Base-by-base conservation (phyloP, 2,329 filamentous ascomycete species). In the Phyllosticta ampelicida region DNA sequence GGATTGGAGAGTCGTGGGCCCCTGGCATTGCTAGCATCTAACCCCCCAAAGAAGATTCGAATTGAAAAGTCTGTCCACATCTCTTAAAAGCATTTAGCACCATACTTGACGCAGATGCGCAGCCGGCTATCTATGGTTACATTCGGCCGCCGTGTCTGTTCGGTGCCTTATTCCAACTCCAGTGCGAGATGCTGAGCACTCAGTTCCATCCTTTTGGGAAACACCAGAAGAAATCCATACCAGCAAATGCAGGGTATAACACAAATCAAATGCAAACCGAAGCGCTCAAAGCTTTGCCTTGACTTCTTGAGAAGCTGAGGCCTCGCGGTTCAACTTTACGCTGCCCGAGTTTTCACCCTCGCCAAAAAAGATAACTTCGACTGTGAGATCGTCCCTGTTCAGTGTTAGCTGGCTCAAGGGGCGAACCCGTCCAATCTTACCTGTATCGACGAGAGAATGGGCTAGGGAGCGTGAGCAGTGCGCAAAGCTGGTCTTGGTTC, bases 291-390 rank as follows among this genome's bases (percentile, higher is more conserved):
- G 53, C 53, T 55, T 59, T n/a, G 57, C 4, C 53, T 59, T 59
- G 20, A 55, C 57, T 20, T 59, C 53, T 3, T 28, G 36, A 9
- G 48, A 29, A 9, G 87, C 89, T 61, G 86, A 95, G 1, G 94
- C 94, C 67, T 96, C 92, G 63, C 86, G 78, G 73, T 97, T 99
- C 60, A 95, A 72, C 5, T 86, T 82, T 5, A 97, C 86, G 62
- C 86, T 86, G 36, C 91, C 90, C 28, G 81, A 87, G 70, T 85
- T 85, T 56, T 85, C 68, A 36, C 86, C 83, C 65, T 95, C 84
- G 61, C 94, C 94, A 67, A 99, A 99, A 80, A 99, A 99, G 68
- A 99, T 95, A 61, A 99, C 94, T 72, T 99, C 90, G 16, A 99
- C 92, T 0, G 94, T 99, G 62, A 99, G 76, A 70, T 99, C 94